phyloP scores from a whole-genome alignment of 164 flowering plant genomes.

The Cinnamomum chago region DNA sequence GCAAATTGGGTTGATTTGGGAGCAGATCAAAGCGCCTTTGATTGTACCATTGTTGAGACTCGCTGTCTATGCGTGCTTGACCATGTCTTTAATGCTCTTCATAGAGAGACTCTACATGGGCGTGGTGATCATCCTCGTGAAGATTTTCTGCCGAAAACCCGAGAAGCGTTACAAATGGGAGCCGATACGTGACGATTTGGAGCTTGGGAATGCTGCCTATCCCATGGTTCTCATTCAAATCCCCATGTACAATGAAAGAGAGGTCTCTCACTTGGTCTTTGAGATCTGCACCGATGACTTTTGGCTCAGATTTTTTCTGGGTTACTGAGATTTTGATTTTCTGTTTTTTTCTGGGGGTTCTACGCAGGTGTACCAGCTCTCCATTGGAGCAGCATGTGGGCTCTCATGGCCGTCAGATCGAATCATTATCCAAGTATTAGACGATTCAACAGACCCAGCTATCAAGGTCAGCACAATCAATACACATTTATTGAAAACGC shows the following conservation, averaged over 20 bases:
- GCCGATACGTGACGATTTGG: conserved; percentile 65
- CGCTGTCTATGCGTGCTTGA: conserved; percentile 44
- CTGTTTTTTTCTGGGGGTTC: neutral
- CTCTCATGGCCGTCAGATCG: conserved; percentile 92
- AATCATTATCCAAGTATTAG: conserved; percentile 78
- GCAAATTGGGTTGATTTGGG: conserved; percentile 61
- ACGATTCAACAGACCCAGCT: conserved; percentile 74
- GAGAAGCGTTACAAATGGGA: conserved; percentile 85
- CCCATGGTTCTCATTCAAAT: conserved; percentile 91
- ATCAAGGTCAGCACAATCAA: conserved; percentile 47
- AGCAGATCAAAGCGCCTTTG: conserved; percentile 57
- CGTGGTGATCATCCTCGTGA: conserved; percentile 65
- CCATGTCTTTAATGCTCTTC: conserved; percentile 87
- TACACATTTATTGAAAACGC: neutral
- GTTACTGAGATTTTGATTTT: neutral
- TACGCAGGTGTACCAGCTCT: conserved; percentile 71
- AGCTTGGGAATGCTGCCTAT: conserved; percentile 56
- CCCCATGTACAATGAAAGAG: conserved; percentile 86
- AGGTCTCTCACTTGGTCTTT: conserved; percentile 33
- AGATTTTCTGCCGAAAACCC: conserved; percentile 84
- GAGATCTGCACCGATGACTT: neutral
- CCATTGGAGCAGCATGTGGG: conserved; percentile 88
- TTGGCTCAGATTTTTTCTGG: neutral
- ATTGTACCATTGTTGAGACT: conserved; percentile 64
- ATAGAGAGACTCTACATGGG: conserved; percentile 91